These are phyloP conservation scores for Daldinia sp. DNA, from an alignment of 2,329 filamentous ascomycete genomes.

Conservation along the genomic window DNA sequence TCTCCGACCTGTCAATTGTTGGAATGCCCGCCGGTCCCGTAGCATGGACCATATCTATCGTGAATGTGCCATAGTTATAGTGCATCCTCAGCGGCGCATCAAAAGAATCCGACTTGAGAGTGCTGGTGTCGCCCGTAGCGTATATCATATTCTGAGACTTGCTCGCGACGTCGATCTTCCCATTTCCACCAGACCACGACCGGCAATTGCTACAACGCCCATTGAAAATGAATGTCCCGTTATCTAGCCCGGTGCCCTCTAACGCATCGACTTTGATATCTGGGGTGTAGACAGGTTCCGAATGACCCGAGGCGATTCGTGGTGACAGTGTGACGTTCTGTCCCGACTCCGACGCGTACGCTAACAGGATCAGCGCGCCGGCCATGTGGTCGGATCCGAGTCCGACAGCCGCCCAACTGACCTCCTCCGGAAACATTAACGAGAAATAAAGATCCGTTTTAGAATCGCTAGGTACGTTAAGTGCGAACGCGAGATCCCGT, in stretches of 20 bases:
- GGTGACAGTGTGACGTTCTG: conserved; percentile 65
- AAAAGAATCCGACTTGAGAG: conserved; percentile 52
- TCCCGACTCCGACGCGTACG: conserved; percentile 58
- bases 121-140: conserved; percentile 61
- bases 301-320: conserved; percentile 58
- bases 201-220: conserved; percentile 63
- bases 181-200: conserved; percentile 58
- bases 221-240: conserved; percentile 58
- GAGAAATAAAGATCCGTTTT: conserved; percentile 62
- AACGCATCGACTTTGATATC: conserved; percentile 56
- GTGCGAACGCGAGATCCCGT: conserved; percentile 60
- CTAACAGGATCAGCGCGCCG: conserved; percentile 61
- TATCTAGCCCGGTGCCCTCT: conserved; percentile 56
- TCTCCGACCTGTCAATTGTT: conserved; percentile 47
- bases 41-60: conserved; percentile 62
- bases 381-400: conserved; percentile 62
- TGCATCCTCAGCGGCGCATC: conserved; percentile 61
- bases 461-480: conserved; percentile 79
- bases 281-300: conserved; percentile 59
- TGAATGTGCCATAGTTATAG: conserved; percentile 61
- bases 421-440: conserved; percentile 55
- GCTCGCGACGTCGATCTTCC: conserved; percentile 60
- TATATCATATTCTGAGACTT: conserved; percentile 61
- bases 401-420: conserved; percentile 64
- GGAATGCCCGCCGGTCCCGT: conserved; percentile 56